A percentile compares a stretch with the other conserved stretches of the same genome.
Conservation (phyloP, 371 early-diverging fungal genomes). For the Apophysomyces elegans region DNA sequence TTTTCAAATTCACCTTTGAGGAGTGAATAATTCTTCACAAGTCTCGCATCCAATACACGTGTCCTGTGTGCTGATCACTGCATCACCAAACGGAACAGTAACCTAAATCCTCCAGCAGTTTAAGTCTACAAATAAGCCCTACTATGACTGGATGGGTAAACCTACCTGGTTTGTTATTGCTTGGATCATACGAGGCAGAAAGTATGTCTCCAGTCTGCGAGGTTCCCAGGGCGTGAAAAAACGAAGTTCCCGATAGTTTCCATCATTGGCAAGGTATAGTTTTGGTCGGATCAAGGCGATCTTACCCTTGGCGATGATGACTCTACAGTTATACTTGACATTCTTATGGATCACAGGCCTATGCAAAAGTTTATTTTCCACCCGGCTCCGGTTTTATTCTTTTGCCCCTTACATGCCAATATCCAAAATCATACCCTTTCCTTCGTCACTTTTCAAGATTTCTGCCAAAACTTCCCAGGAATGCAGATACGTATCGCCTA, state of each 20-base stretch:
- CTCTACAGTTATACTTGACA: conserved; percentile 94
- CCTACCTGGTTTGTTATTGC: conserved; percentile 76
- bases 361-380: background rate
- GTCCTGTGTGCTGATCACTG: conserved; percentile 77
- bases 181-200: conserved; percentile 82
- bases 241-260: conserved; percentile 95
- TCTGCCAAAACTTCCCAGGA: conserved; percentile 91
- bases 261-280: conserved; percentile 93
- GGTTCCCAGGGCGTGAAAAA: conserved; percentile 93
- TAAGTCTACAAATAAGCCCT: conserved; percentile 8
- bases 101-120: conserved; percentile 23
- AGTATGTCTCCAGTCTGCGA: conserved; percentile 70
- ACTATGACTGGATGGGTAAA: background rate
- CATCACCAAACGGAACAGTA: conserved; percentile 86
- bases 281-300: conserved; percentile 97
- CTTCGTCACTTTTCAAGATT: conserved; percentile 68
- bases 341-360: conserved; percentile 93
- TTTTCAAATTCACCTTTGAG: conserved; percentile 63
- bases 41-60: conserved; percentile 93
- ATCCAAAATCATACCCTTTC: conserved; percentile 84
- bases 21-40: conserved; percentile 97
- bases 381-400: background rate
- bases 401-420: conserved; percentile 84
- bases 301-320: conserved; percentile 78
- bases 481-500: conserved; percentile 92